Percentiles rank a stretch among this genome's conserved stretches.
Evolutionary conservation across 1,139 yeast species (phyloP).

Genomic region (Yamadazyma atmosphaerica): DNA sequence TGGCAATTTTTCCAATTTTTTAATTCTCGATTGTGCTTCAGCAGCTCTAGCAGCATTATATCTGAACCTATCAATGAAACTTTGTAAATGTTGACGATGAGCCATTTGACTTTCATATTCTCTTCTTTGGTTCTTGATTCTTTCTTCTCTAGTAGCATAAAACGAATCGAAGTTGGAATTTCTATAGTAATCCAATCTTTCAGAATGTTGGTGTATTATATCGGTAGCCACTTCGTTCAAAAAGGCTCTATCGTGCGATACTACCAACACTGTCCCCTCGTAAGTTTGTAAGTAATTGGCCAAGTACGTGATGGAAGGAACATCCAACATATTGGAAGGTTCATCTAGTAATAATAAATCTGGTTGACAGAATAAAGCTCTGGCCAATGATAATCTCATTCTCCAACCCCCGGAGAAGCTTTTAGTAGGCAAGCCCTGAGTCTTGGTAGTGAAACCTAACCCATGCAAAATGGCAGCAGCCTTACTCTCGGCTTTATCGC

Average conservation of each 20-base stretch:
- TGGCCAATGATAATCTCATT: slow-evolving; percentile 97
- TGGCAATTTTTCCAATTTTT: slow-evolving; percentile 92
- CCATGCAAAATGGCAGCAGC: slow-evolving; percentile 96
- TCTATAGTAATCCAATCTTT: slow-evolving; percentile 91
- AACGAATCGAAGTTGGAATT: slow-evolving; percentile 93
- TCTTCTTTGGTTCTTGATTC: slow-evolving; percentile 87
- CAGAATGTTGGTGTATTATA: slow-evolving; percentile 95
- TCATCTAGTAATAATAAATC: slow-evolving; percentile 91
- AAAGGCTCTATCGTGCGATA: slow-evolving; percentile 96
- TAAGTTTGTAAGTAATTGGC: slow-evolving; percentile 87
- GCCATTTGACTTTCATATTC: slow-evolving; percentile 98
- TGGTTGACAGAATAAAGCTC: slow-evolving; percentile 97
- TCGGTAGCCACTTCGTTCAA: slow-evolving; percentile 97
- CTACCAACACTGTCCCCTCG: slow-evolving; percentile 90
- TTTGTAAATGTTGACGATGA: slow-evolving; percentile 87
- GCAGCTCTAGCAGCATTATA: slow-evolving; percentile 96
- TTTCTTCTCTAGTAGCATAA: slow-evolving; percentile 91
- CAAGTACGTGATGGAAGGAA: slow-evolving; percentile 92
- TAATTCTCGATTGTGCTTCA: slow-evolving; percentile 97
- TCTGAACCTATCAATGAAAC: slow-evolving; percentile 91
- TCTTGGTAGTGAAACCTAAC: slow-evolving; percentile 86
- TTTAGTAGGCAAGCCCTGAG: slow-evolving; percentile 81
- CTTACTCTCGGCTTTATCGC: slow-evolving; percentile 95
- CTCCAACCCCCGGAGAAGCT: slow-evolving; percentile 99
- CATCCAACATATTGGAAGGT: slow-evolving; percentile 99